Evolutionary conservation across 2,329 filamentous ascomycete species (phyloP).

Genomic region (Diaporthe sp.): DNA sequence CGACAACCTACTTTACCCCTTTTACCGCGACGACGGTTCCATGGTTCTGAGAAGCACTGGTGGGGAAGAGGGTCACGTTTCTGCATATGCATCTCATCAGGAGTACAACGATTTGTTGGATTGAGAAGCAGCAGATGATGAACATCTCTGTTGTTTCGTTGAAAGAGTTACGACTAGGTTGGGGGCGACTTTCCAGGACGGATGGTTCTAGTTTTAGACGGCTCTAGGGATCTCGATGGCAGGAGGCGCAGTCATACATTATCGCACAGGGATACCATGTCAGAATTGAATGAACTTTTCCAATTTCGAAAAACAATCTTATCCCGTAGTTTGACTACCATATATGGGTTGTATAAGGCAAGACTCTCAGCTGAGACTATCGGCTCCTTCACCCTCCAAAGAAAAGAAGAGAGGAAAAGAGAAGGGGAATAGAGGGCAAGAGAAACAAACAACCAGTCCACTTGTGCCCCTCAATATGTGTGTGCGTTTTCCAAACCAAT

Average conservation of each 20-base stretch:
- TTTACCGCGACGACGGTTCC: not conserved
- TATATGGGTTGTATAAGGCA: not conserved
- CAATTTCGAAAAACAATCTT: no score
- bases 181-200: not conserved
- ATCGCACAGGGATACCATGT: slow-evolving; percentile 8
- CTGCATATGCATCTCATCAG: slow-evolving; percentile 34
- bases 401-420: no score
- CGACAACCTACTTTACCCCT: not conserved
- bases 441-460: no score
- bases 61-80: not conserved
- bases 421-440: no score
- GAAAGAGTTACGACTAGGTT: not conserved
- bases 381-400: not conserved
- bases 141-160: not conserved
- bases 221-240: not conserved
- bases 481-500: no score
- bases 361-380: not conserved
- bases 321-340: not conserved
- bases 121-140: not conserved
- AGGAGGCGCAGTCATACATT: not conserved
- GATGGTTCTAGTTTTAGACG: not conserved
- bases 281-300: not conserved
- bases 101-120: slow-evolving; percentile 30
- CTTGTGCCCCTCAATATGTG: no score
- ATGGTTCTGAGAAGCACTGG: not conserved